Conservation (phyloP, 2,329 filamentous ascomycete genomes). For the Fusarium sp. region DNA sequence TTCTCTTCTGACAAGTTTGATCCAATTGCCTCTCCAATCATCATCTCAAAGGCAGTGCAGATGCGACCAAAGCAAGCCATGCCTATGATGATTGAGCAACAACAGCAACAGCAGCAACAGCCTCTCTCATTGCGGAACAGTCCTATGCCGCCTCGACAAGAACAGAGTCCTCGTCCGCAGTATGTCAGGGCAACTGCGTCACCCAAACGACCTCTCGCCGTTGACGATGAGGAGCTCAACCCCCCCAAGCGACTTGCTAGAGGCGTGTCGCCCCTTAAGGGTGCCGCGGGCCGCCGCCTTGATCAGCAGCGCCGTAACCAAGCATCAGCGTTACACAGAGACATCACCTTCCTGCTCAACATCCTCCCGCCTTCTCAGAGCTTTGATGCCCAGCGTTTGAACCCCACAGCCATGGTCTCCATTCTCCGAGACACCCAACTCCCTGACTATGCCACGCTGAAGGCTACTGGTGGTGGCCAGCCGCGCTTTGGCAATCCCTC, state of each 20-base stretch:
- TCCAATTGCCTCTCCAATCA: conserved; percentile 82
- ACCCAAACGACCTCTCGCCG: conserved; percentile 71
- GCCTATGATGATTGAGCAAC: conserved; percentile 63
- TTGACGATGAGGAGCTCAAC: conserved; percentile 78
- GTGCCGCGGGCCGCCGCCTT: conserved; percentile 84
- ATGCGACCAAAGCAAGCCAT: conserved; percentile 73
- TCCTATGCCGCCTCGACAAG: conserved; percentile 54
- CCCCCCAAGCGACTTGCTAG: conserved; percentile 88
- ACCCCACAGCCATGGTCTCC: conserved; percentile 76
- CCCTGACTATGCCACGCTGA: conserved; percentile 71
- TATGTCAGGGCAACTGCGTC: conserved; percentile 64
- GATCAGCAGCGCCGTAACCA: conserved; percentile 79
- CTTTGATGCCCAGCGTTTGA: conserved; percentile 79
- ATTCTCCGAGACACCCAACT: conserved; percentile 77
- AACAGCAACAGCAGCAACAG: conserved; percentile 37
- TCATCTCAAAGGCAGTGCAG: conserved; percentile 85
- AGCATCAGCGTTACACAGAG: conserved; percentile 77
- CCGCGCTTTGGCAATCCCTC: conserved; percentile 51
- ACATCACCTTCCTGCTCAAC: conserved; percentile 73
- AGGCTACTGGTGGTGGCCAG: conserved; percentile 57
- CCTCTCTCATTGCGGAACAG: conserved; percentile 60
- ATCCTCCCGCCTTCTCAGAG: conserved; percentile 79
- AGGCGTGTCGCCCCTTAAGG: conserved; percentile 93
- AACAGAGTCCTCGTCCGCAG: conserved; percentile 62
- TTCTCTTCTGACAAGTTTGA: conserved; percentile 81